Conservation (phyloP, 495 filamentous ascomycete species). For the Talaromyces thailandensis region DNA sequence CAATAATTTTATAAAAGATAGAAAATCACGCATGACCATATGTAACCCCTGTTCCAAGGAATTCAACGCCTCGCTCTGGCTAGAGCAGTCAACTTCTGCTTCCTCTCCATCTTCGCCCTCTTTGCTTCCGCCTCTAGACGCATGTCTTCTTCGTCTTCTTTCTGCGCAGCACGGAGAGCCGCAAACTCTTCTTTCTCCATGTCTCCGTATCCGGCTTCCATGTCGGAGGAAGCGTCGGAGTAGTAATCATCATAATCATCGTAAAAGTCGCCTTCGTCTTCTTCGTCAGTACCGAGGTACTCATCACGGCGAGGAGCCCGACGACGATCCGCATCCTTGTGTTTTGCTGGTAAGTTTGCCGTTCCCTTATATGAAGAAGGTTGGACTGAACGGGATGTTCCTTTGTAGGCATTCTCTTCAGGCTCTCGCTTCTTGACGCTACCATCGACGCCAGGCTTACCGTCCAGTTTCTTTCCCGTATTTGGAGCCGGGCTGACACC, state of each 20-base stretch:
- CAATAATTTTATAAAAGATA: not conserved
- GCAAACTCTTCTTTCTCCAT: conserved; percentile 48
- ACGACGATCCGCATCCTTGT: conserved; percentile 13
- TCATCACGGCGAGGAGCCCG: conserved; percentile 30
- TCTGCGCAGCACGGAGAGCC: conserved; percentile 39
- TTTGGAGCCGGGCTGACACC: conserved; percentile 10
- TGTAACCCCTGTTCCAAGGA: not conserved
- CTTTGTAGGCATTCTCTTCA: conserved; percentile 36
- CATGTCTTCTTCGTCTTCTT: conserved; percentile 52
- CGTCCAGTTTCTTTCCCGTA: conserved; percentile 9
- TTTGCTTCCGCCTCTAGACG: conserved; percentile 44
- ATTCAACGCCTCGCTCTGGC: conserved; percentile 28
- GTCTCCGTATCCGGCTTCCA: conserved; percentile 56
- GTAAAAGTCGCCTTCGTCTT: conserved; percentile 35
- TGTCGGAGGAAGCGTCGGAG: conserved; percentile 50
- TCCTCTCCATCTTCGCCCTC: conserved; percentile 47
- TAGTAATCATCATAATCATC: conserved; percentile 45
- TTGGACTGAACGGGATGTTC: conserved; percentile 39
- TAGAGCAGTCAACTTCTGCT: conserved; percentile 38
- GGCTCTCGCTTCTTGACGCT: conserved; percentile 17
- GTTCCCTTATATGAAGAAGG: conserved; percentile 51
- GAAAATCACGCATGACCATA: not conserved
- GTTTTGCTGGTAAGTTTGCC: conserved; percentile 21
- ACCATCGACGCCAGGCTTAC: conserved; percentile 14
- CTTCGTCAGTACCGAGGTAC: conserved; percentile 40